A percentile compares a stretch with the other conserved stretches of the same genome.
These are phyloP conservation scores for Euphorbia celastroides DNA, from an alignment of 441 rosid genomes.

Conservation along the genomic window DNA sequence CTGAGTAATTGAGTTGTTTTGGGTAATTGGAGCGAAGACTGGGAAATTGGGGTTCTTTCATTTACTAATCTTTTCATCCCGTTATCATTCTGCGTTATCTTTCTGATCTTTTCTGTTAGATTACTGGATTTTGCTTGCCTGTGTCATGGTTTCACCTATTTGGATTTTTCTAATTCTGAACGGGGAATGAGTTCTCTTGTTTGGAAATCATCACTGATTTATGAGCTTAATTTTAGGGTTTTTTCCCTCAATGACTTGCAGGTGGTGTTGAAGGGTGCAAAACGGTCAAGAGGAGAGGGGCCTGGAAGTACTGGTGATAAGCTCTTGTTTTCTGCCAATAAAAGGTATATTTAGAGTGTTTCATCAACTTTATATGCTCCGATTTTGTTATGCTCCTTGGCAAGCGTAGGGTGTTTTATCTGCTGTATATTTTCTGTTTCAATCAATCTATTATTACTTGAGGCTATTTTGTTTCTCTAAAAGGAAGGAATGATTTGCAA, in stretches of 20 bases:
- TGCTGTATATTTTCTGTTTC: neutral
- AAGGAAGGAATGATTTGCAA: neutral
- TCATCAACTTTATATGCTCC: neutral
- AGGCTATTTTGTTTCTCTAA: neutral
- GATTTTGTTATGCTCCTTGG: neutral
- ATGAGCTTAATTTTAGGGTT: neutral
- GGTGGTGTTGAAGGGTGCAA: conserved; percentile 35
- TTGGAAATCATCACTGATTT: neutral
- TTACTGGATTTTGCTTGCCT: neutral
- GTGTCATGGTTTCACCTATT: neutral
- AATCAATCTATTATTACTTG: neutral
- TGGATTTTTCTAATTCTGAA: conserved; percentile 7
- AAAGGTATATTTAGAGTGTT: conserved; percentile 22
- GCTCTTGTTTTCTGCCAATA: conserved; percentile 18
- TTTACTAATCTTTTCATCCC: neutral
- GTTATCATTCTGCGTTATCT: neutral
- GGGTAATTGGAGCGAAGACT: neutral
- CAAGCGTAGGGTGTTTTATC: neutral
- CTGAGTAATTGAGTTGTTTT: neutral
- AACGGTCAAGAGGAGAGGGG: conserved; percentile 20
- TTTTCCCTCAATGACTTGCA: conserved; percentile 11
- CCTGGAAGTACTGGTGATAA: conserved; percentile 11
- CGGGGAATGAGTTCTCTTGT: neutral
- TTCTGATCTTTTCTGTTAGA: neutral
- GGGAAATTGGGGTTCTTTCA: neutral